Evolutionary conservation across 2,329 filamentous ascomycete species (phyloP).

Genomic region (Fusarium vanettenii): DNA sequence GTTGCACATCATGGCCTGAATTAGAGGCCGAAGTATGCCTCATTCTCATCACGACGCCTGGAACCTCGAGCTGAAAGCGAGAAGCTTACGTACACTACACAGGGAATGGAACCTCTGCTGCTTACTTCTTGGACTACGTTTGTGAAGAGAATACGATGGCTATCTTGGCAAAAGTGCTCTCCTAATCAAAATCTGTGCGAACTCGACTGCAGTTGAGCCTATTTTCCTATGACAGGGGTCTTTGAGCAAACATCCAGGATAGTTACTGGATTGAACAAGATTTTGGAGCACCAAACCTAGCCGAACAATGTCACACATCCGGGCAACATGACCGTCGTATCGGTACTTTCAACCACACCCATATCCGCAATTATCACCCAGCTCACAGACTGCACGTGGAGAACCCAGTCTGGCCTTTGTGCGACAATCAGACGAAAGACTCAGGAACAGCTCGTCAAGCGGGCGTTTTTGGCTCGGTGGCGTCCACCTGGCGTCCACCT

Average conservation of each 20-base stretch:
- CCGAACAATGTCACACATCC: constrained; percentile 1
- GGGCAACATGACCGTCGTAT: constrained; percentile 13
- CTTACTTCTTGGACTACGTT: neutral
- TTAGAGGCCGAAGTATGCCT: neutral
- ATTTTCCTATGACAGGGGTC: constrained; percentile 16
- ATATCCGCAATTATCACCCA: neutral
- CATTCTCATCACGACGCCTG: neutral
- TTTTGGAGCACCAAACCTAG: neutral
- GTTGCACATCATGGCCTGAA: constrained; percentile 7
- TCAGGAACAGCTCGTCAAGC: constrained; percentile 12
- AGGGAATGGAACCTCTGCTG: neutral
- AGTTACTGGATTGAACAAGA: neutral
- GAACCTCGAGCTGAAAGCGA: constrained; percentile 16
- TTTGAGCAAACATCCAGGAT: neutral
- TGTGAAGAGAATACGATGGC: neutral
- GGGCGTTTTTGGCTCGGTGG: constrained; percentile 6
- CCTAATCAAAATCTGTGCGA: neutral
- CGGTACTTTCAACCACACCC: constrained; percentile 16
- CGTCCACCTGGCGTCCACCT: constrained; percentile 16
- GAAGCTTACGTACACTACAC: neutral
- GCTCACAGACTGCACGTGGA: constrained; percentile 15
- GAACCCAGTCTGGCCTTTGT: constrained; percentile 2
- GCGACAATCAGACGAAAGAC: constrained; percentile 5
- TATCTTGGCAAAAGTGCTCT: neutral
- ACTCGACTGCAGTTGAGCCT: neutral